Evolutionary conservation across 176 grass and related monocot species (phyloP).

Genomic region (Neostapfia colusana): DNA sequence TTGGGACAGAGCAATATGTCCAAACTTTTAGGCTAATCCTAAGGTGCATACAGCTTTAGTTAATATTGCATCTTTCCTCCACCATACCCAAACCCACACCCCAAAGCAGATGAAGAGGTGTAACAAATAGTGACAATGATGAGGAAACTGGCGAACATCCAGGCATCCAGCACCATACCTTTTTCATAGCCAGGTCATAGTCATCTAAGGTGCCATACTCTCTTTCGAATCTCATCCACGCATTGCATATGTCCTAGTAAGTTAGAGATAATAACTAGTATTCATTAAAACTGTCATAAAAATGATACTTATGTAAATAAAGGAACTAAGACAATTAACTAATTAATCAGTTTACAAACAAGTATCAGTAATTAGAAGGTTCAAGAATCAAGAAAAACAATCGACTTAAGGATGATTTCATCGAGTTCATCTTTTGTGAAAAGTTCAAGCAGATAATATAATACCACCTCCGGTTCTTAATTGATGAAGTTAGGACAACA

Average conservation of each 20-base stretch:
- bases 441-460: neutral
- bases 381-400: conserved; percentile 5
- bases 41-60: neutral
- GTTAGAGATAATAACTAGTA: conserved; percentile 28
- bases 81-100: neutral
- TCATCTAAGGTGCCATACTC: conserved; percentile 90
- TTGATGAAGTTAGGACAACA: no score
- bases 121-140: neutral
- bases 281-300: conserved; percentile 23
- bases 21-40: no score
- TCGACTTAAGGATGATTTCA: neutral
- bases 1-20: conserved; percentile 2
- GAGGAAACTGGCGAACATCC: conserved; percentile 16
- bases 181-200: conserved; percentile 85
- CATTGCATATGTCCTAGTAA: conserved; percentile 76
- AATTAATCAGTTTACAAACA: neutral
- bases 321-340: neutral
- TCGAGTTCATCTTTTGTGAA: conserved; percentile 11
- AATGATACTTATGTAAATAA: conserved; percentile 6
- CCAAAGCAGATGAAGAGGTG: neutral
- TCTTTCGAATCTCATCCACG: conserved; percentile 88
- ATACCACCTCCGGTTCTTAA: no score
- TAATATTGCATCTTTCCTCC: neutral
- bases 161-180: conserved; percentile 43
- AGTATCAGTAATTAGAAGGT: conserved; percentile 4